Evolutionary conservation across 169 alveolate genomes (phyloP), one percentile per base, ranked within the genome.

Genomic region (Plasmodium blacklocki): DNA sequence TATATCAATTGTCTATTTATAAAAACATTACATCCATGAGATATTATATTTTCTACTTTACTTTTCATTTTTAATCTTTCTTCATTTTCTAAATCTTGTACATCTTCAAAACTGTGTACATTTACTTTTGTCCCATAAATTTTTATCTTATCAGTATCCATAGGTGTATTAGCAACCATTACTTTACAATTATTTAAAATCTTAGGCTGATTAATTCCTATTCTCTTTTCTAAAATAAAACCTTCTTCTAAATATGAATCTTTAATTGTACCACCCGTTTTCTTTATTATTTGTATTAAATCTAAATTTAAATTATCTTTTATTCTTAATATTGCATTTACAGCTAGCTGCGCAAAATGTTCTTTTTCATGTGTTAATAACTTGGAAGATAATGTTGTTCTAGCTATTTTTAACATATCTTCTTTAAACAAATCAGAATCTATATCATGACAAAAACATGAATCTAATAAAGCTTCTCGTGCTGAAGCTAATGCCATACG

Each of bases 91-190:
- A 99, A 97, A 73, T 98, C 99, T 39, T 98, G 98, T n/a, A 99
- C 99, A 83, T 98, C 98, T 71, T 97, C 98, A 94, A 98, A 97
- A 21, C 99, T 97, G 91, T 98, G 99, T 18, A 98, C 99, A 88
- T 97, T 97, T 39, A 98, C 99, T 87, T 98, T 97, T 4, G 99
- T 98, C 1, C 99, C 99, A 93, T 98, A 98, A 43, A 99, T 99
- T 96, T 99, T 98, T 80, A 99, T 97, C 94, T 99, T 99, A 94
- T 99, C 99, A 56, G 99, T 98, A 96, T 99, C 99, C 99, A 99
- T 98, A 11, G 99, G 99, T 50, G 99, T 98, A 94, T 99, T 98
- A 2, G 99, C 99, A 73, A 99, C 98, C 94, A 98, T 86, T 54
- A 98, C 95, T 83, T 93, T 96, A 94, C 97, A 94, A 88, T 97